Conservation (phyloP, 2,329 filamentous ascomycete genomes). For the Dactylellina sp. region DNA sequence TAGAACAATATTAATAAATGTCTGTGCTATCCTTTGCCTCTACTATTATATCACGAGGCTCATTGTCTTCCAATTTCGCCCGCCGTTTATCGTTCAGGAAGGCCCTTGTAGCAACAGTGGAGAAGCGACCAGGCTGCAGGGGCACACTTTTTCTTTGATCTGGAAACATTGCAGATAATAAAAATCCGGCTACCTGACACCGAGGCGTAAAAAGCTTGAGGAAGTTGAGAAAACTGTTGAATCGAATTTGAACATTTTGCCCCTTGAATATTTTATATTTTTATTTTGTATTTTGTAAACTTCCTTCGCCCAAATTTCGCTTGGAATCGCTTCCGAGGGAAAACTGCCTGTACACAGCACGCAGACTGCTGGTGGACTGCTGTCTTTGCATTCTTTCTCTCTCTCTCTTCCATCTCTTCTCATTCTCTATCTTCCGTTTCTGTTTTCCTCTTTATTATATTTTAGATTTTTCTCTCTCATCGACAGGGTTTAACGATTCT, state of each 20-base stretch:
- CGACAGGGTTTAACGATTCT: neutral
- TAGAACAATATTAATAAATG: neutral
- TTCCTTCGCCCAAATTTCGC: neutral
- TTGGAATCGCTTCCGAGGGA: slow-evolving; percentile 36
- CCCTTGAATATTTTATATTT: slow-evolving; percentile 3
- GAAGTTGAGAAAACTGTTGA: slow-evolving; percentile 11
- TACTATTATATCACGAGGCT: slow-evolving; percentile 22
- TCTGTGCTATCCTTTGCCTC: slow-evolving; percentile 28
- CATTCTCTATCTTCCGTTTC: slow-evolving; percentile 14
- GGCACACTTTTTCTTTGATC: neutral
- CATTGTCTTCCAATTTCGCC: slow-evolving; percentile 30
- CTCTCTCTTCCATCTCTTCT: slow-evolving; percentile 1
- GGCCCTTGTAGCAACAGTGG: slow-evolving; percentile 43
- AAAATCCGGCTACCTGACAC: neutral
- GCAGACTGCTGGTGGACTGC: neutral
- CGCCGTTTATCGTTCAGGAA: slow-evolving; percentile 50
- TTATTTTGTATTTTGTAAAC: no score
- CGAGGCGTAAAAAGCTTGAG: slow-evolving; percentile 10
- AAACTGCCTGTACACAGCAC: slow-evolving; percentile 3
- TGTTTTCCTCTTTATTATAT: neutral
- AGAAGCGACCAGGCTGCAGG: slow-evolving; percentile 23
- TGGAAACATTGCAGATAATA: neutral
- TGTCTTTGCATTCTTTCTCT: neutral
- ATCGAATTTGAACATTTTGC: neutral
- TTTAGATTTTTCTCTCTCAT: slow-evolving; percentile 2